Evolutionary conservation across 139 green algal species (phyloP), one percentile per base, ranked within the genome.

Genomic region (Chlorella sp.): DNA sequence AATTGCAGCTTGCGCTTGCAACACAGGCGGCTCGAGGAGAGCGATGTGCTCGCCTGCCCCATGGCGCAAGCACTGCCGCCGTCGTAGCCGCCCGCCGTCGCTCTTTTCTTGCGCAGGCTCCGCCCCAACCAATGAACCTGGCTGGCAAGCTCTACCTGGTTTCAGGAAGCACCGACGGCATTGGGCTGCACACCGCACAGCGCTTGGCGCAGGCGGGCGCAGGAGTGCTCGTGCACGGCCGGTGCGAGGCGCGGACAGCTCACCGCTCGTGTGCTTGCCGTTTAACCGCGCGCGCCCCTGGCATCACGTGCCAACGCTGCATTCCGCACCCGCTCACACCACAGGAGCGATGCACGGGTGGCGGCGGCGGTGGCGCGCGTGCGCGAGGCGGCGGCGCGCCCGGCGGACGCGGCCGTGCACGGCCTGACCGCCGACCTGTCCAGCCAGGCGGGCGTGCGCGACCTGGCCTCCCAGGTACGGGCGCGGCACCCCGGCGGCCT

Each of bases 151-250:
- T 75, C 1, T 86, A 73, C 56, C 55, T 92, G 31, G 73, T 65
- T 12, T 65, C 71, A 45, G 80, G 76, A 23, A 40, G 71, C 41
- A 94, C 89, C 0, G 89, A 94, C 53, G 90, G 90, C 29, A 94
- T 94, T 40, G 90, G 90, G 5, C 51, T 53, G 35, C 87, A 94
- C 71, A 94, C 90, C 2, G 84, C 86, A 0, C 42, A 61, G 27
- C 80, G 40, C 27, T 73, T 94, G 8, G 87, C 85, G 14, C 5
- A 12, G 19, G 50, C 68, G 17, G 90, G 85, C 25, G 82, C 76
- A 1, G 77, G 71, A 5, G 88, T 94, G 11, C 66, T 94, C 14
- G 48, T 94, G 9, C 90, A 94, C 68, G 90, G 89, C 63, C 48
- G 71, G 71, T 77, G 29, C 21, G 69, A 38, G 2, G 46, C 21